Evolutionary conservation across 768 basidiomycete genomes (phyloP).

Genomic region (Boletus huronensis): DNA sequence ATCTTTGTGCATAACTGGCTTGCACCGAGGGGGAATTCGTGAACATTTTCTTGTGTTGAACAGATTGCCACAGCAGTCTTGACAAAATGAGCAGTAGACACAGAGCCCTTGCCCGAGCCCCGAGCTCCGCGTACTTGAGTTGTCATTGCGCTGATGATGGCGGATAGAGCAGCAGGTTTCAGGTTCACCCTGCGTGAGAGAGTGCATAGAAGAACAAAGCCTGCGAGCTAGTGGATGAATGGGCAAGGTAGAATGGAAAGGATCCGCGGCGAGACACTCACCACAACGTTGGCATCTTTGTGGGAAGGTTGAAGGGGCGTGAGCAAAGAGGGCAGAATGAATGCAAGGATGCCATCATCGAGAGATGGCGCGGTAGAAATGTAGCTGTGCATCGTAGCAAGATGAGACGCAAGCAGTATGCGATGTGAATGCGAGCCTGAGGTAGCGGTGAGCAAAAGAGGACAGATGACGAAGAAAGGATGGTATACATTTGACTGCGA

Average conservation of each 20-base stretch:
- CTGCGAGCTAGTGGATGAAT: slow-evolving; percentile 50
- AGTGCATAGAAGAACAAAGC: slow-evolving; percentile 67
- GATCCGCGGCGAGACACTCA: slow-evolving; percentile 28
- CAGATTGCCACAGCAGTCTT: slow-evolving; percentile 65
- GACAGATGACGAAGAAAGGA: background rate
- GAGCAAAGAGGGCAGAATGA: slow-evolving; percentile 60
- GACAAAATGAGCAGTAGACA: slow-evolving; percentile 56
- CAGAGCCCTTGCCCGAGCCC: slow-evolving; percentile 26
- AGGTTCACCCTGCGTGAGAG: slow-evolving; percentile 66
- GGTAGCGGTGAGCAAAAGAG: slow-evolving; percentile 3
- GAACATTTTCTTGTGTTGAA: slow-evolving; percentile 55
- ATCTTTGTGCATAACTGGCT: slow-evolving; percentile 43
- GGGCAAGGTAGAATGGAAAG: background rate
- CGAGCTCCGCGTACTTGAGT: slow-evolving; percentile 38
- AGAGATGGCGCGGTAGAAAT: slow-evolving; percentile 54
- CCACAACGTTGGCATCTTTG: slow-evolving; percentile 49
- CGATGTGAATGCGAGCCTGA: slow-evolving; percentile 51
- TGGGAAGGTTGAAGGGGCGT: slow-evolving; percentile 48
- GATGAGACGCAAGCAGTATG: slow-evolving; percentile 77
- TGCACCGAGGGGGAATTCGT: slow-evolving; percentile 39
- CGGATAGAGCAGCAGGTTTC: slow-evolving; percentile 53
- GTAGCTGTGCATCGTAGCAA: slow-evolving; percentile 76
- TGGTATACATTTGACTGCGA: slow-evolving; percentile 42
- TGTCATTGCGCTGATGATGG: slow-evolving; percentile 54
- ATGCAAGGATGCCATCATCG: slow-evolving; percentile 64